Conservation (phyloP, 495 filamentous ascomycete species). For the Talaromyces trachyspermus region DNA sequence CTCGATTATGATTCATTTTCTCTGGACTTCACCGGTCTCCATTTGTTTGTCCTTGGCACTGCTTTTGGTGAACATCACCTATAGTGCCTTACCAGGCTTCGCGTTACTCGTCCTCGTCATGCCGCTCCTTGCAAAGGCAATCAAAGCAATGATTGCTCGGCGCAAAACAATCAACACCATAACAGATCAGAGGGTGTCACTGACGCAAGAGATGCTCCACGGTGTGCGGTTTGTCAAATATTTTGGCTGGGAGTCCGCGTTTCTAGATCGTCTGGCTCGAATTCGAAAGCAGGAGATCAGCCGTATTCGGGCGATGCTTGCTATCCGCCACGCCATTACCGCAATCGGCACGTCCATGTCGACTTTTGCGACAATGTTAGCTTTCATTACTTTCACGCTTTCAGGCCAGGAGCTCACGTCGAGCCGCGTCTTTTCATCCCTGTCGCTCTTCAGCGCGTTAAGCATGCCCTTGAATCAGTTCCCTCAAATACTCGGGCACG, state of each 20-base stretch:
- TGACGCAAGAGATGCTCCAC: constrained; percentile 89
- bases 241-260: constrained; percentile 89
- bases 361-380: constrained; percentile 87
- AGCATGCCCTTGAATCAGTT: constrained; percentile 84
- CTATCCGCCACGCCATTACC: constrained; percentile 77
- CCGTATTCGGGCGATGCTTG: constrained; percentile 69
- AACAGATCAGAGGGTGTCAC: constrained; percentile 80
- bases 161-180: constrained; percentile 79
- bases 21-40: constrained; percentile 76
- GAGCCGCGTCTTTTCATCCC: constrained; percentile 80
- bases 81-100: constrained; percentile 84
- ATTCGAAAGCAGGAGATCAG: constrained; percentile 69
- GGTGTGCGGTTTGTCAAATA: constrained; percentile 92
- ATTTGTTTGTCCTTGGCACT: constrained; percentile 72
- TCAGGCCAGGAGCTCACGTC: constrained; percentile 63
- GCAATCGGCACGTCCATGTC: constrained; percentile 73
- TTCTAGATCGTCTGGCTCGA: constrained; percentile 64
- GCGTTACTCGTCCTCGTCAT: constrained; percentile 70
- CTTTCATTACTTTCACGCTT: constrained; percentile 88
- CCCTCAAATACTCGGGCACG: constrained; percentile 79
- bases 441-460: constrained; percentile 87
- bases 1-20: constrained; percentile 78
- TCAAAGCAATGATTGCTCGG: constrained; percentile 61
- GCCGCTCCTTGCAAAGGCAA: constrained; percentile 64
- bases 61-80: constrained; percentile 75